phyloP scores from a whole-genome alignment of 1,284 basidiomycete genomes.

The Wolfiporia cocos region DNA sequence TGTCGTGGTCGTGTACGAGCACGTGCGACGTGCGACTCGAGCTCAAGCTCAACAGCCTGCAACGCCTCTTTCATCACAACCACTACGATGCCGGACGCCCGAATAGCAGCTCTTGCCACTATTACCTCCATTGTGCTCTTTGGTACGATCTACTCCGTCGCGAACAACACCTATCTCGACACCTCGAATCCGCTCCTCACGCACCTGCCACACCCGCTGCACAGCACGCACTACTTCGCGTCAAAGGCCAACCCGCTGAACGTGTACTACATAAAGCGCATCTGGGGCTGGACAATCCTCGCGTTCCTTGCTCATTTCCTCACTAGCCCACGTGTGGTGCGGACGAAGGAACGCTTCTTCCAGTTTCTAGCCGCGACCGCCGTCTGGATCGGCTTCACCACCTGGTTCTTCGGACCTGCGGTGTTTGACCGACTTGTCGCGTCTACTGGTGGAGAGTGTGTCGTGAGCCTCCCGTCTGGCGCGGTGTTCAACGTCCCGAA shows the following conservation, averaged over 20 bases:
- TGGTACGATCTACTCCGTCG: constrained; percentile 48
- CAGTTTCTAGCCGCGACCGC: constrained; percentile 63
- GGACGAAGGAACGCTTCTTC: constrained; percentile 37
- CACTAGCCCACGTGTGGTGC: constrained; percentile 41
- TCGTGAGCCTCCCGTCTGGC: constrained; percentile 57
- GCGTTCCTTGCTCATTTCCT: constrained; percentile 56
- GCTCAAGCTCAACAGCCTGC: not conserved
- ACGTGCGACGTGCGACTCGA: not conserved
- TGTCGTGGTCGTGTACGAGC: not conserved
- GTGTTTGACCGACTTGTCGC: constrained; percentile 72
- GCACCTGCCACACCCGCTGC: constrained; percentile 61
- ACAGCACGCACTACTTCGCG: constrained; percentile 72
- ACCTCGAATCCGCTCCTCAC: constrained; percentile 68
- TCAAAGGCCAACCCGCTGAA: constrained; percentile 82
- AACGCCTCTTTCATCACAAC: not conserved
- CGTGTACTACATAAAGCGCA: constrained; percentile 81
- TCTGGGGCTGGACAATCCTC: constrained; percentile 87
- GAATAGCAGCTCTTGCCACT: constrained; percentile 12
- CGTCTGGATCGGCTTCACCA: constrained; percentile 74
- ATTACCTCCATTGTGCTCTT: constrained; percentile 33
- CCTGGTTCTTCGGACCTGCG: constrained; percentile 91
- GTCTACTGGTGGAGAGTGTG: constrained; percentile 80
- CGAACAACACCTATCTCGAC: constrained; percentile 53
- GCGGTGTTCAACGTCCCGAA: constrained; percentile 44
- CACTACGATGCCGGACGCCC: constrained; percentile 13